Evolutionary conservation across 495 filamentous ascomycete genomes (phyloP), one percentile per base, ranked within the genome.

Genomic region (Rusavskia elegans): DNA sequence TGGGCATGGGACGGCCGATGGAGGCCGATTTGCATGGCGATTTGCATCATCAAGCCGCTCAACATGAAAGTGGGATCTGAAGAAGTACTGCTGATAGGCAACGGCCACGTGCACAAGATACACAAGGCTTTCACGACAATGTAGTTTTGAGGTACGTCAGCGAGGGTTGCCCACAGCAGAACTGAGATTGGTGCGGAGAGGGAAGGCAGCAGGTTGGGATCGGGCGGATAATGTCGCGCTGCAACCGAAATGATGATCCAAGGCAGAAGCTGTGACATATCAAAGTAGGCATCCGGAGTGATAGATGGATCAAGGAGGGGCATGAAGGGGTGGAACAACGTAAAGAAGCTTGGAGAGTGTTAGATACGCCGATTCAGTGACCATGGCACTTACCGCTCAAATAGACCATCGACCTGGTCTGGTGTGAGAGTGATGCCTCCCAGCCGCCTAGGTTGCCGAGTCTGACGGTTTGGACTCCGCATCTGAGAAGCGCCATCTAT

Each of bases 91-190:
- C 83, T 89, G 3, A 82, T 87, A 5, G 89, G 89, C 21, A 94
- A 74, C 11, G 89, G 89, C 89, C 89, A 96, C 8, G 84, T 84
- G 67, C 89, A 96, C 38, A 96, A 71, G 25, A 96, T 63, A 64
- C 84, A 89, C 38, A 96, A 74, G 8, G 88, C 89, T 66, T 94
- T 94, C 57, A 94, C 85, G n/a, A 90, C 82, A 62, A 83, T 83
- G 60, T 93, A 89, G 60, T 76, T 92, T 58, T 87, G 85, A 16
- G 87, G 87, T 5, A 89, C 80, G 48, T 87, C 84, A 37, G 82
- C 82, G 23, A 95, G 68, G 1, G 87, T 88, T 41, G 77, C 77
- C 88, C 88, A 95, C 5, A 94, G 72, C 42, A 92, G 67, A 51
- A 81, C 75, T 11, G 81, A 84, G 44, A 93, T 68, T 19, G 86